Conservation (phyloP, 306 rosid genomes). For the Dryas octopetala region DNA sequence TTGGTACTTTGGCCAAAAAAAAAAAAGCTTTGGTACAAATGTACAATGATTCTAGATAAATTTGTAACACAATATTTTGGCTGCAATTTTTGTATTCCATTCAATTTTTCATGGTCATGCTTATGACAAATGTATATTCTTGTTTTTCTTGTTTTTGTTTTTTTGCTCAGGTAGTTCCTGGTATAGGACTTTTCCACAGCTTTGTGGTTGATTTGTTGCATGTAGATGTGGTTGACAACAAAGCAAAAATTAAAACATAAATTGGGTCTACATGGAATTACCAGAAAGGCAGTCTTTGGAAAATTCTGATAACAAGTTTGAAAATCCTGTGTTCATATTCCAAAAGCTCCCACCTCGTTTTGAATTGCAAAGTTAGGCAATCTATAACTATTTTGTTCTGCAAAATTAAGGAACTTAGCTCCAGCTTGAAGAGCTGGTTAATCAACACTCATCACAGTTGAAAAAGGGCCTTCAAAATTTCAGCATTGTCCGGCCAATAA, state of each 20-base stretch:
- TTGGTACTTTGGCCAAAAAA: neutral
- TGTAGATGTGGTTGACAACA: neutral
- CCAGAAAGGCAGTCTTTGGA: neutral
- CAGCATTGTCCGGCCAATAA: neutral
- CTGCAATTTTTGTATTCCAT: slow-evolving; percentile 22
- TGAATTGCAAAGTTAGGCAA: too few relatives aligned
- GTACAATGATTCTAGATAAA: neutral
- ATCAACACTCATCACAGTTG: neutral
- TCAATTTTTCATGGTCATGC: slow-evolving; percentile 23
- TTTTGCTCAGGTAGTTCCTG: neutral
- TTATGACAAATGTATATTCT: neutral
- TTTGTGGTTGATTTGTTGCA: neutral
- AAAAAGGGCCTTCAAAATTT: too few relatives aligned
- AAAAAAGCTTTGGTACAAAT: too few relatives aligned
- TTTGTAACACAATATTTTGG: neutral
- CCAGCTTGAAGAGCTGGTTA: neutral
- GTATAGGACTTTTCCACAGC: neutral
- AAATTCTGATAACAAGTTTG: neutral
- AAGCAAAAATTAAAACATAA: neutral
- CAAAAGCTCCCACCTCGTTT: too few relatives aligned
- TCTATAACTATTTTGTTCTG: too few relatives aligned
- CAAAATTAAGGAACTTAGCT: neutral
- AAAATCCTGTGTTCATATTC: too few relatives aligned
- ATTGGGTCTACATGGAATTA: neutral
- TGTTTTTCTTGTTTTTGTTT: neutral